phyloP scores from a whole-genome alignment of 441 rosid species.

The Pelargonium australe region DNA sequence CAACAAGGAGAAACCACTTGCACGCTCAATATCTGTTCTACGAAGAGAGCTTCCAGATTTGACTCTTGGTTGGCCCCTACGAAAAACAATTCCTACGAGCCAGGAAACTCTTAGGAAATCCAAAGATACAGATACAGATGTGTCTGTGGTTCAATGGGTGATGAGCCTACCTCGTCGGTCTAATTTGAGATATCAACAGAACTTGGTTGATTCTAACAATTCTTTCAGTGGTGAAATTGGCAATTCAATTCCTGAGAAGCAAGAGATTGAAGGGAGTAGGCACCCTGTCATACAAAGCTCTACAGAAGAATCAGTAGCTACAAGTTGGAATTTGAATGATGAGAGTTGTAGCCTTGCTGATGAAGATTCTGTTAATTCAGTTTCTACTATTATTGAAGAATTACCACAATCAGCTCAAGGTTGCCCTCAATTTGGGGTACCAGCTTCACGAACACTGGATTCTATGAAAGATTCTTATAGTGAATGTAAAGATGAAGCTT shows the following conservation, averaged over 20 bases:
- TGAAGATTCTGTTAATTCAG: neutral
- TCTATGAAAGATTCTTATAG: neutral
- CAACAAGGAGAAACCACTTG: neutral
- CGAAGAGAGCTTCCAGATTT: slow-evolving; percentile 1
- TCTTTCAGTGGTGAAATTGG: neutral
- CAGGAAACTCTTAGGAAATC: neutral
- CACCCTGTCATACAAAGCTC: neutral
- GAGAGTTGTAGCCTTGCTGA: slow-evolving; percentile 6
- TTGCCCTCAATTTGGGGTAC: neutral
- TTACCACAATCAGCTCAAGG: neutral
- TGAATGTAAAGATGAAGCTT: neutral
- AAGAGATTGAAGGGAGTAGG: neutral
- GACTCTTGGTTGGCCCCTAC: neutral
- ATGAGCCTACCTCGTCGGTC: slow-evolving; percentile 5
- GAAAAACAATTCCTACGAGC: neutral
- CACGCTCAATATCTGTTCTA: neutral
- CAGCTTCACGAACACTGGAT: neutral
- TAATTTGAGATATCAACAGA: neutral
- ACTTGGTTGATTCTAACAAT: neutral
- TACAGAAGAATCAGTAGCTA: neutral
- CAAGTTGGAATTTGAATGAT: neutral
- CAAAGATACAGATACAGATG: neutral
- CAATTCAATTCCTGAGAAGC: slow-evolving; percentile 1
- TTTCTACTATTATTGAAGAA: neutral
- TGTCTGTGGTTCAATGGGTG: slow-evolving; percentile 4